A percentile compares a stretch with the other conserved stretches of the same genome.
These are phyloP conservation scores for Oldenlandia corymbosa DNA, from an alignment of 257 asterid species.

Conservation along the genomic window DNA sequence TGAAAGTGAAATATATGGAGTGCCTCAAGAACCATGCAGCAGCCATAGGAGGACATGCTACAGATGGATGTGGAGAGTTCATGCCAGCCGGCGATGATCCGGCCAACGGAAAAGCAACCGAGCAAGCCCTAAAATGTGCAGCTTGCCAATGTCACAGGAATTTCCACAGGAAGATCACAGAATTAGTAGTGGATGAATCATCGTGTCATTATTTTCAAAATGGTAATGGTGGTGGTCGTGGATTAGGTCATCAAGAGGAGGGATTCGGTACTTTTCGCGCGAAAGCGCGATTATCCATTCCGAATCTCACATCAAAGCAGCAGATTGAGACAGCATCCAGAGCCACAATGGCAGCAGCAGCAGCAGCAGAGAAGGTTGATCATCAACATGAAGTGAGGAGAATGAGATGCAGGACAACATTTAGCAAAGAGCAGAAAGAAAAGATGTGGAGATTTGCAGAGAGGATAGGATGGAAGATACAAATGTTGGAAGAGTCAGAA, in stretches of 20 bases:
- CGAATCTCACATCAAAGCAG: too few species aligned
- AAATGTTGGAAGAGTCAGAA: slow-evolving; percentile 58
- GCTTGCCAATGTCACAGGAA: slow-evolving; percentile 83
- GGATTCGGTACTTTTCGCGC: too few species aligned
- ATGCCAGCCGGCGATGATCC: slow-evolving; percentile 88
- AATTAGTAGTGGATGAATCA: slow-evolving; percentile 31
- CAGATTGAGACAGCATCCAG: slow-evolving; percentile 37
- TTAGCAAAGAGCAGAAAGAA: slow-evolving; percentile 75
- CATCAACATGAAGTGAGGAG: slow-evolving; percentile 25
- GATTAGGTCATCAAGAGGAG: too few species aligned
- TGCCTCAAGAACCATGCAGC: slow-evolving; percentile 94
- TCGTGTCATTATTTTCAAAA: slow-evolving; percentile 21
- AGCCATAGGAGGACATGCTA: slow-evolving; percentile 70
- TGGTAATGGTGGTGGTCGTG: slow-evolving; percentile 25
- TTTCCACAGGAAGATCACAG: slow-evolving; percentile 66
- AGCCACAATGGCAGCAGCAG: too few species aligned
- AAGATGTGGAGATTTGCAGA: slow-evolving; percentile 76
- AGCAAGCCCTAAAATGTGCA: slow-evolving; percentile 72
- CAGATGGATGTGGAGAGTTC: slow-evolving; percentile 93
- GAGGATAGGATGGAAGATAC: slow-evolving; percentile 80
- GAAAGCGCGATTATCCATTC: too few species aligned
- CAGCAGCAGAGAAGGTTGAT: slow-evolving; percentile 24
- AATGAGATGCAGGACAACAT: slow-evolving; percentile 79
- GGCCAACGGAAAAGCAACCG: too few species aligned
- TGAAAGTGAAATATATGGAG: slow-evolving; percentile 42